phyloP scores from a whole-genome alignment of 2,329 filamentous ascomycete genomes.

The Pyricularia pennisetigena region DNA sequence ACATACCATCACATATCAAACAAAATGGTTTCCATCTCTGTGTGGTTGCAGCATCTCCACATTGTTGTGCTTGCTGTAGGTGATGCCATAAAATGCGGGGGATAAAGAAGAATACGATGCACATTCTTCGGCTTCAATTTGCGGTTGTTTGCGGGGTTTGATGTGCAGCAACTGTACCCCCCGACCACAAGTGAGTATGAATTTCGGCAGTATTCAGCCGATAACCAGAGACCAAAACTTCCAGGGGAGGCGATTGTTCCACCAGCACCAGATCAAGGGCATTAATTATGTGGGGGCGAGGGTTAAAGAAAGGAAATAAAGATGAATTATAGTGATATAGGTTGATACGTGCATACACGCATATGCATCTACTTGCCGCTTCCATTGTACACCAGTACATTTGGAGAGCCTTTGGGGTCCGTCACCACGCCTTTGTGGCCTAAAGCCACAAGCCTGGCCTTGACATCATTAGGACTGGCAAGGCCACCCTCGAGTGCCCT shows the following conservation, averaged over 20 bases:
- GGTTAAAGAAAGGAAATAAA: neutral
- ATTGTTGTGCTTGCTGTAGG: neutral
- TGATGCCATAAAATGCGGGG: neutral
- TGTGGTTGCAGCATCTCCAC: neutral
- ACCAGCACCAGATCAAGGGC: no score
- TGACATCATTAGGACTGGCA: neutral
- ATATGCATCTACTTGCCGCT: slow-evolving; percentile 2
- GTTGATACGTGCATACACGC: neutral
- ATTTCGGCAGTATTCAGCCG: neutral
- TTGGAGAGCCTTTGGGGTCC: slow-evolving; percentile 4
- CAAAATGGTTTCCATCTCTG: neutral
- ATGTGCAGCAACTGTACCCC: neutral
- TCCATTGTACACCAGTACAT: slow-evolving; percentile 11
- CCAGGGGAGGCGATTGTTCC: no score
- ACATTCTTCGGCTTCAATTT: neutral
- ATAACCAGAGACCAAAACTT: neutral
- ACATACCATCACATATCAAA: neutral
- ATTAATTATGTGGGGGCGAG: no score
- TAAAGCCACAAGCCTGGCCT: neutral
- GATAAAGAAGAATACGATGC: neutral
- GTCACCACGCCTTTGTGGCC: slow-evolving; percentile 1
- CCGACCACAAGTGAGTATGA: neutral
- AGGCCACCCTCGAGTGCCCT: slow-evolving; percentile 29
- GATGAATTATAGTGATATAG: neutral
- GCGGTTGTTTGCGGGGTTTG: neutral